phyloP scores from a whole-genome alignment of 352 stramenopile species.

The Aphanomyces cochlioides region DNA sequence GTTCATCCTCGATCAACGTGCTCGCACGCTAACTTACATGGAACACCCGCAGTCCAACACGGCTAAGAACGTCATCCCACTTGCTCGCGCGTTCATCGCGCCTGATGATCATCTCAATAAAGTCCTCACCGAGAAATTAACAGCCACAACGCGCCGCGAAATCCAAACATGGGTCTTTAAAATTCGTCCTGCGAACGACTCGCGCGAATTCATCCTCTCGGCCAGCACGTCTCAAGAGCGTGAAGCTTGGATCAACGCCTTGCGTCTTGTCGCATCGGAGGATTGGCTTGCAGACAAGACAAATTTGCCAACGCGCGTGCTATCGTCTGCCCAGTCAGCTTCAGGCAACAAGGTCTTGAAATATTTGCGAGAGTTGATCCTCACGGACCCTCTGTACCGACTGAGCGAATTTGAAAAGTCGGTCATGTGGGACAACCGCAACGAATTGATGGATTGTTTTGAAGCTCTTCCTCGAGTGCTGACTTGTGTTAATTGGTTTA shows the following conservation, averaged over 20 bases:
- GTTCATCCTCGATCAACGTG: conserved; percentile 78
- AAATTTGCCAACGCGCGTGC: conserved; percentile 29
- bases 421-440: conserved; percentile 73
- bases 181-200: conserved; percentile 65
- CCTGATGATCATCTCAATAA: conserved; percentile 82
- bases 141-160: conserved; percentile 71
- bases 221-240: conserved; percentile 82
- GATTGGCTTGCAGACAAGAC: conserved; percentile 7
- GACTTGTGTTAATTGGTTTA: conserved; percentile 79
- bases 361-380: conserved; percentile 46
- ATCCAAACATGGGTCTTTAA: conserved; percentile 86
- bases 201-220: conserved; percentile 77
- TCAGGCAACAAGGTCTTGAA: conserved; percentile 33
- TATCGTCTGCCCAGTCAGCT: conserved; percentile 28
- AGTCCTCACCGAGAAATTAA: conserved; percentile 73
- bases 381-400: conserved; percentile 75
- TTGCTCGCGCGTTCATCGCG: conserved; percentile 55
- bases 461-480: conserved; percentile 67
- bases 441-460: conserved; percentile 75
- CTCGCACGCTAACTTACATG: conserved; percentile 72
- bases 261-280: conserved; percentile 58
- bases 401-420: conserved; percentile 80
- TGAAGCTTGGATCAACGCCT: conserved; percentile 85
- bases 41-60: conserved; percentile 49
- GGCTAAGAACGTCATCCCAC: conserved; percentile 61